Conservation (phyloP, 129 eudicot species). For the Flaveria trinervia region DNA sequence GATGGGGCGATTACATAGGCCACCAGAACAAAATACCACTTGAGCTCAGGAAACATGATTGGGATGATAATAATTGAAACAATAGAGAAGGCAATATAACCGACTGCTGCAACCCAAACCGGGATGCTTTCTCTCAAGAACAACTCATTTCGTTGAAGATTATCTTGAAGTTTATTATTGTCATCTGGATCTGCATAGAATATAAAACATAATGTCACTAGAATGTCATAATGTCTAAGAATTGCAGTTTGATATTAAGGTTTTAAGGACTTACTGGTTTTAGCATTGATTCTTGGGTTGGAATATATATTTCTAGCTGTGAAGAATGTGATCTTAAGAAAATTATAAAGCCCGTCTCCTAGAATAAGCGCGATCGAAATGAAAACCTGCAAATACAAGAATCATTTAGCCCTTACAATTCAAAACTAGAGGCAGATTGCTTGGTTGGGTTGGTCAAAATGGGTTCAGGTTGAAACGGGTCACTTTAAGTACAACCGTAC, state of each 20-base stretch:
- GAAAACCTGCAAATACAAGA: slow-evolving; percentile 60
- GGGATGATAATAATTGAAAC: slow-evolving; percentile 78
- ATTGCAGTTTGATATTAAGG: not conserved
- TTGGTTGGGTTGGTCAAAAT: not conserved
- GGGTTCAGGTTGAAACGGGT: slow-evolving; percentile 3
- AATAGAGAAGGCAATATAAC: slow-evolving; percentile 61
- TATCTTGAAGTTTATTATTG: slow-evolving; percentile 39
- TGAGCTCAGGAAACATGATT: slow-evolving; percentile 66
- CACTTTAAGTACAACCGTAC: not conserved
- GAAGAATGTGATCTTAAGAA: slow-evolving; percentile 64
- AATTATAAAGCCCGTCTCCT: slow-evolving; percentile 88
- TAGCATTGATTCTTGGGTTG: slow-evolving; percentile 48
- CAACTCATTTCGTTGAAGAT: slow-evolving; percentile 58
- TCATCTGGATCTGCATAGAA: slow-evolving; percentile 40
- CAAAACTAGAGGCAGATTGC: not conserved
- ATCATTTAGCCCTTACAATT: slow-evolving; percentile 11
- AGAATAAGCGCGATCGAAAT: slow-evolving; percentile 81
- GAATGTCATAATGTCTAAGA: not conserved
- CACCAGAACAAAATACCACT: slow-evolving; percentile 77
- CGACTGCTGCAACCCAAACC: slow-evolving; percentile 67
- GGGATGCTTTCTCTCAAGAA: slow-evolving; percentile 78
- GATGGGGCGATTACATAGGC: slow-evolving; percentile 80
- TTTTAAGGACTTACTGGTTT: slow-evolving; percentile 38
- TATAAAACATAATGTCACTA: slow-evolving; percentile 18
- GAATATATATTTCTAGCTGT: slow-evolving; percentile 51